Evolutionary conservation across 2,329 filamentous ascomycete genomes (phyloP).

Genomic region (Colletotrichum cereale): DNA sequence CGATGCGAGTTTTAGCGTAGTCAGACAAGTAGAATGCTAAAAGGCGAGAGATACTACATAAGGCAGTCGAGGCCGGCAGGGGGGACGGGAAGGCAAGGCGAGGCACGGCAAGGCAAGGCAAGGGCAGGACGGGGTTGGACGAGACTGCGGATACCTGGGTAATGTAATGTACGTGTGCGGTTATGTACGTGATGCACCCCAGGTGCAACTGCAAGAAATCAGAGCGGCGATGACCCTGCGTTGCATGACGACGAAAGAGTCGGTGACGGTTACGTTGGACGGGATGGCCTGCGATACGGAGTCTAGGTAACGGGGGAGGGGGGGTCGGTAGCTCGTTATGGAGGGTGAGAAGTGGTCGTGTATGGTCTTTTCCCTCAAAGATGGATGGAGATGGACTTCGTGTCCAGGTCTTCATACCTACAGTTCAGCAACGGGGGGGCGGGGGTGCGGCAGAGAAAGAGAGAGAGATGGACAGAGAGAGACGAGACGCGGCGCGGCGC

Average conservation of each 20-base stretch:
- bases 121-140: background rate
- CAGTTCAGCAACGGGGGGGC: background rate
- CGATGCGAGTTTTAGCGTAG: conserved; percentile 38
- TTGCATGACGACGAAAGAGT: background rate
- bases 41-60: conserved; percentile 32
- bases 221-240: background rate
- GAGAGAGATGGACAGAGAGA: background rate
- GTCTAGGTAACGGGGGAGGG: too few species aligned
- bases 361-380: too few species aligned
- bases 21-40: conserved; percentile 33
- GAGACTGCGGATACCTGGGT: background rate
- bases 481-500: conserved; percentile 1
- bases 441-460: background rate
- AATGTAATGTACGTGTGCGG: background rate
- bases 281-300: conserved; percentile 13
- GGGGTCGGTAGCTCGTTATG: too few species aligned
- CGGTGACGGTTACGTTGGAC: conserved; percentile 4
- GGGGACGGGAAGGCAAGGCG: conserved; percentile 8
- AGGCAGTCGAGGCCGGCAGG: conserved; percentile 29
- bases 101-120: background rate
- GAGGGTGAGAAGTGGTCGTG: too few species aligned
- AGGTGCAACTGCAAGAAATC: conserved; percentile 14
- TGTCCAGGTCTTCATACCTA: background rate
- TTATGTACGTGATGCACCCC: conserved; percentile 3
- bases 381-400: background rate